Evolutionary conservation across 78 protist species (phyloP).

Genomic region (Dictyostelium firmibasis): DNA sequence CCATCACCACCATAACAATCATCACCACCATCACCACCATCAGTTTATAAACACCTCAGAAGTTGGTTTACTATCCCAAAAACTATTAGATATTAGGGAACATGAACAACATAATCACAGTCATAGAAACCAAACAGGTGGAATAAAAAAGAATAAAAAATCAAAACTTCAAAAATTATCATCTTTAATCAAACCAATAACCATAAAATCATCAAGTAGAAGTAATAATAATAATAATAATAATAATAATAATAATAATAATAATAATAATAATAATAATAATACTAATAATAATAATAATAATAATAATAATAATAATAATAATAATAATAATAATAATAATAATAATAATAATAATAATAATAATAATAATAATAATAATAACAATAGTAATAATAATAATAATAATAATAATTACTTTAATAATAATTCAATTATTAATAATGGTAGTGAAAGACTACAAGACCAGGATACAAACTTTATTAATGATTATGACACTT

Average conservation of each 20-base stretch:
- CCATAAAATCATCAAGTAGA: background rate
- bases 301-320: background rate
- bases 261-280: background rate
- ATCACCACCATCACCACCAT: background rate
- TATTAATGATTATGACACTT: background rate
- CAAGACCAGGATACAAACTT: background rate
- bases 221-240: background rate
- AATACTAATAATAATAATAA: background rate
- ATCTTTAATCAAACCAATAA: constrained; percentile 62
- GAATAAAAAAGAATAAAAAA: background rate
- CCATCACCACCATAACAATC: background rate
- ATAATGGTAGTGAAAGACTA: background rate
- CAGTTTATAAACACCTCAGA: background rate
- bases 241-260: background rate
- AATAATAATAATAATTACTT: background rate
- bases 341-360: background rate
- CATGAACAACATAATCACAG: background rate
- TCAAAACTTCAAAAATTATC: constrained; percentile 62
- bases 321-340: background rate
- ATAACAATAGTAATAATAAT: background rate
- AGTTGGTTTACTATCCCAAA: background rate
- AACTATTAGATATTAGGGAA: constrained; percentile 1
- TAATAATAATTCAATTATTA: too few species aligned
- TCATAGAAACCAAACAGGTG: background rate
- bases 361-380: background rate